Conservation (phyloP, 192 early-diverging fungal species). For the Rhizophlyctis rosea region DNA sequence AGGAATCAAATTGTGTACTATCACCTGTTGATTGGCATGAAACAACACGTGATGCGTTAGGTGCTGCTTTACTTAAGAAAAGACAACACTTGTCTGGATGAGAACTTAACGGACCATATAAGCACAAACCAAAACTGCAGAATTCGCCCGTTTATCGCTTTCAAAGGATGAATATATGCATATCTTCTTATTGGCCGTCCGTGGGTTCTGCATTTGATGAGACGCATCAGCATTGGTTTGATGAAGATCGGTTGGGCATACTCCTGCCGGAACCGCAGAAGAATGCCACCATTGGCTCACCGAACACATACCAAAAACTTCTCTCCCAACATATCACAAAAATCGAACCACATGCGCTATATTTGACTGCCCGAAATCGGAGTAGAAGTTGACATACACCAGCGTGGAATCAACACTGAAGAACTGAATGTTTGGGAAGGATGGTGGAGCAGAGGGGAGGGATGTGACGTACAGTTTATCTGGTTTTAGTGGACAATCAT, state of each 20-base stretch:
- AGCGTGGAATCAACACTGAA: constrained; percentile 60
- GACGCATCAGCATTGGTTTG: neutral
- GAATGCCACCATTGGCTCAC: too few relatives aligned
- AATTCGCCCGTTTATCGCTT: constrained; percentile 62
- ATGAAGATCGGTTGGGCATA: too few relatives aligned
- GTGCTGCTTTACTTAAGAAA: too few relatives aligned
- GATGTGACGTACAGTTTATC: constrained; percentile 63
- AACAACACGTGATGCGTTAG: too few relatives aligned
- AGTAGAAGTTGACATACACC: constrained; percentile 60
- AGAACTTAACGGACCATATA: constrained; percentile 68
- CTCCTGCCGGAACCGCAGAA: too few relatives aligned
- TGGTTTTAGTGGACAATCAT: too few relatives aligned
- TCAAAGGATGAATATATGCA: constrained; percentile 56
- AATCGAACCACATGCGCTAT: constrained; percentile 63
- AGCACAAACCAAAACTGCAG: constrained; percentile 60
- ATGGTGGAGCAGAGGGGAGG: constrained; percentile 36
- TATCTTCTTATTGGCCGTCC: constrained; percentile 49
- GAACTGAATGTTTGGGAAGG: constrained; percentile 45
- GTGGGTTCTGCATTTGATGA: constrained; percentile 50
- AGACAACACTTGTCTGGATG: too few relatives aligned
- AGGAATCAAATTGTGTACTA: constrained; percentile 54
- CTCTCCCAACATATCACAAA: constrained; percentile 54
- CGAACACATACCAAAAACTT: constrained; percentile 62
- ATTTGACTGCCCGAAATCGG: constrained; percentile 69
- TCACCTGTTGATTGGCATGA: too few relatives aligned